These are phyloP conservation scores for Tripidium arundinaceum DNA, from an alignment of 202 grass and related monocot genomes.

Conservation along the genomic window DNA sequence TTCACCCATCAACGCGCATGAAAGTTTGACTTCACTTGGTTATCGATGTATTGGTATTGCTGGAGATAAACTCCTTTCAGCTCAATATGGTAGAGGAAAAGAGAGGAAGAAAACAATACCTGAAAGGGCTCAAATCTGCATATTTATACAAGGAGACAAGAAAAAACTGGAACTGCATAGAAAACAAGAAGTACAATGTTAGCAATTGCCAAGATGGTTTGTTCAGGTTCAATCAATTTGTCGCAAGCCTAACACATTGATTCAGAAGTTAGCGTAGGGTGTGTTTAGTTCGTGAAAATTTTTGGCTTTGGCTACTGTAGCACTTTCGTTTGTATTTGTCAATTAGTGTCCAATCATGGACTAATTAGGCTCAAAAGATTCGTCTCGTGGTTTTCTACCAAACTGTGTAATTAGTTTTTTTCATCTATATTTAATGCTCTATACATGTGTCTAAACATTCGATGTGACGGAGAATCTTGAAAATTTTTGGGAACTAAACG, in stretches of 20 bases:
- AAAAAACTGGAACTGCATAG: not conserved
- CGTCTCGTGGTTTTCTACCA: too few species aligned
- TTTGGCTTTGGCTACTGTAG: too few species aligned
- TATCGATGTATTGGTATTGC: not conserved
- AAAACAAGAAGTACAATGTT: not conserved
- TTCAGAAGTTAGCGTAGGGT: not conserved
- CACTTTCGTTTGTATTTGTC: too few species aligned
- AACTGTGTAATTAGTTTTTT: too few species aligned
- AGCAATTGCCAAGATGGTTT: not conserved
- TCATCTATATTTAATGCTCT: too few species aligned
- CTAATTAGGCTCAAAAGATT: too few species aligned
- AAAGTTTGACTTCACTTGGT: not conserved
- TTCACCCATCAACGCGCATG: not conserved
- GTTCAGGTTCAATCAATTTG: not conserved
- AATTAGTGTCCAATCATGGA: too few species aligned
- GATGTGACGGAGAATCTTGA: too few species aligned
- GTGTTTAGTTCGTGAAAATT: too few species aligned
- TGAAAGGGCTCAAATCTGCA: not conserved
- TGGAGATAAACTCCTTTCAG: conserved; percentile 1
- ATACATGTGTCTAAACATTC: too few species aligned
- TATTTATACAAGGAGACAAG: not conserved
- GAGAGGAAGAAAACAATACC: not conserved
- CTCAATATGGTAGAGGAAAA: not conserved
- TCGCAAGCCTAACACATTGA: not conserved
- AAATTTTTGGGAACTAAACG: too few species aligned